Evolutionary conservation across 306 rosid genomes (phyloP), one percentile per base, ranked within the genome.

Genomic region (Vicia villosa): DNA sequence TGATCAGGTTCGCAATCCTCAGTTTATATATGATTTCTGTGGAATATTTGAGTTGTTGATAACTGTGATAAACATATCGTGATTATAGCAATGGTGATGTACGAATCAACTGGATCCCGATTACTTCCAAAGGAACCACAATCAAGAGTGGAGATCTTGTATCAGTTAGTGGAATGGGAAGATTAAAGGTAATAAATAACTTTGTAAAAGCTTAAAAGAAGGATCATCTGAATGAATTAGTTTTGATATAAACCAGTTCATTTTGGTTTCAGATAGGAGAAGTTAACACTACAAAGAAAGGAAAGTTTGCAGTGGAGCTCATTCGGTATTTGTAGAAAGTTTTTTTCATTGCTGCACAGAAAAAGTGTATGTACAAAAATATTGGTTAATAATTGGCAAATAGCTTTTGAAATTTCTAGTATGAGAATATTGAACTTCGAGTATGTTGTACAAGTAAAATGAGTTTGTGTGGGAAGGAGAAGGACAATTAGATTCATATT

Each of bases 131-230:
- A 70, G 96, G 96, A 78, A 81, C 84, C 63, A 51, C 83, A 47
- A 83, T 93, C 22, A 90, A 82, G 82, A 81, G 91, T 61, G 98
- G 97, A 45, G 98, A 93, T 77, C 68, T 88, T 69, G 90, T 93
- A 56, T 93, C 97, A 3, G 86, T 93, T 32, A 86, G 88, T 66
- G 97, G 97, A 55, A 80, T 37, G 82, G 98, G 98, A 74, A 86
- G 93, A 82, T 82, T 93, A 47, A 88, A 88, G 94, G 97, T 88
- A 34, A 34, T 34, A 34, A 34, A 6, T 34, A 57, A 75, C 77
- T 45, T 45, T 76, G 13, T 68, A 56, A 20, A 65, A 68, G 58
- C 65, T 63, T 60, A 52, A 71, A 64, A 4, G 59, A 66, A 70
- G 21, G 59, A 63, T 72, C 38, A 59, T 46, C 11, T 6, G 56